Base-by-base conservation (phyloP, 2,329 filamentous ascomycete genomes). In the Calonectria montana region DNA sequence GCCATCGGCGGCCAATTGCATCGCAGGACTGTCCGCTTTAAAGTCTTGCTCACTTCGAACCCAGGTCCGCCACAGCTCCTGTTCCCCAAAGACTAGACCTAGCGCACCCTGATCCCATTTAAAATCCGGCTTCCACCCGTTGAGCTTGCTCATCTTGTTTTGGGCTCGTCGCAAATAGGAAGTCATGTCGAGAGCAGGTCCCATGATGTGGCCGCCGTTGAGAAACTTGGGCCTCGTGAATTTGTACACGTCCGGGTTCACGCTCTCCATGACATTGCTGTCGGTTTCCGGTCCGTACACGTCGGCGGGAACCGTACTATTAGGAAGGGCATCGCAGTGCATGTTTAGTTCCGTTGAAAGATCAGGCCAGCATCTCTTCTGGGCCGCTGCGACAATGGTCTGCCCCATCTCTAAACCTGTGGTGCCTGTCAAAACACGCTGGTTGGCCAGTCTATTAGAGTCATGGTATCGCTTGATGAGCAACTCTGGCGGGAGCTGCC, bases 51-150 rank as follows among this genome's bases (percentile, higher is more conserved):
- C 21, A 2, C 29, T 43, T 2, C 65, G 57, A 0, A 68, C 23
- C 59, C 61, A 70, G 0, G 57, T 63, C 4, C 77, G 73, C 69
- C 70, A 79, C 0, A 79, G 61, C 39, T 79, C 76, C 35, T 76
- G 77, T 72, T 81, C 79, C 0, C 77, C 79, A 10, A 80, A 77
- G 0, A 82, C 73, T 15, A 81, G 77, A 0, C 67, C 80, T 21
- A 81, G 76, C 8, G 81, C 47, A 8, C 76, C 79, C 29, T 82
- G 81, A 13, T 82, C 80, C 29, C 76, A 78, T 31, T 72, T 74
- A 0, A 81, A 45, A 0, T 71, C 16, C 1, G 37, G 55, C 0
- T 74, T 69, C 0, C 68, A 65, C 0, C 63, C 63, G 5, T 69
- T 37, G 0, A 63, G 70, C 12, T 67, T 68, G 1, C 76, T 67